A percentile compares a stretch with the other conserved stretches of the same genome.
Evolutionary conservation across 495 filamentous ascomycete genomes (phyloP).

Genomic region (Penicillium salamii): DNA sequence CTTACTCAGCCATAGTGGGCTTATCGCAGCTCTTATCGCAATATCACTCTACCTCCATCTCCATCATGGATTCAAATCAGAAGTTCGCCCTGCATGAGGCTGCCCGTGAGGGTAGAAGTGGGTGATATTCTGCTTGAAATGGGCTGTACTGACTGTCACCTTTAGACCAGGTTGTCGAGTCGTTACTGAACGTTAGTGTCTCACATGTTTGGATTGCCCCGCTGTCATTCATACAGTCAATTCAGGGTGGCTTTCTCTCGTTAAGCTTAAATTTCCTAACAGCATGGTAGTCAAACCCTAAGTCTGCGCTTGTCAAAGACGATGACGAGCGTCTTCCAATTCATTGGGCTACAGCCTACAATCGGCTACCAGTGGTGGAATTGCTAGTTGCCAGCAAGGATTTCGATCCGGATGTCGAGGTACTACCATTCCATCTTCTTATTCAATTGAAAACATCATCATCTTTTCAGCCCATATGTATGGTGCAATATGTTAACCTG

Average conservation of each 20-base stretch:
- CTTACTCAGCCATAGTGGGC: conserved; percentile 12
- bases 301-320: conserved; percentile 70
- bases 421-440: conserved; percentile 20
- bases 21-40: conserved; percentile 35
- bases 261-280: neutral
- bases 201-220: conserved; percentile 20
- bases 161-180: conserved; percentile 66
- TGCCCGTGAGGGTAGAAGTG: conserved; percentile 82
- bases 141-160: conserved; percentile 5
- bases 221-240: conserved; percentile 23
- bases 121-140: conserved; percentile 21
- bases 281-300: conserved; percentile 65
- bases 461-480: neutral
- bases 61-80: conserved; percentile 40
- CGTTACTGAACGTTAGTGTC: conserved; percentile 63
- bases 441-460: neutral
- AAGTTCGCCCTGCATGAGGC: conserved; percentile 86
- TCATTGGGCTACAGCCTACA: conserved; percentile 92
- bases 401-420: conserved; percentile 87
- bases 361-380: conserved; percentile 70
- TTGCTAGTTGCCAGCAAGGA: conserved; percentile 62
- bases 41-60: conserved; percentile 2
- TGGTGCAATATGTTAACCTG: neutral
- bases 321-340: conserved; percentile 88
- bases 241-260: neutral